Evolutionary conservation across 768 basidiomycete genomes (phyloP), one percentile per base, ranked within the genome.

Genomic region (Tephrocybe sp.): DNA sequence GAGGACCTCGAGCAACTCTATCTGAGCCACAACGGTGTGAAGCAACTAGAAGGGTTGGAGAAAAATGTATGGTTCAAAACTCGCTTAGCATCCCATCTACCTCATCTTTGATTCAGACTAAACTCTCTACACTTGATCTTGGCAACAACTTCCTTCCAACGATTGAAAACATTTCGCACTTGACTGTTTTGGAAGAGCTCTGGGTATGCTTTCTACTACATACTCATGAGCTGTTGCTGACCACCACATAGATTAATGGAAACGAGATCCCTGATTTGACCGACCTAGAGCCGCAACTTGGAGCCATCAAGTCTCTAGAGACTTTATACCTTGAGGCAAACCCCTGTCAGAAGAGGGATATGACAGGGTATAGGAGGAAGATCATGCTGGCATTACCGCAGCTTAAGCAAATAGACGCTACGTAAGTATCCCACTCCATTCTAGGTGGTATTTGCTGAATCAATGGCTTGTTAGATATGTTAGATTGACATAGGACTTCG

Each of bases 271-370:
- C 84, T 3, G 80, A 85, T 53, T 71, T 98, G 7, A 75, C 70
- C 7, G 75, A 80, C 2, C 72, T 98, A 5, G 87, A 89, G 32
- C 66, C 75, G 0, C 79, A 95, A 64, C 78, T 96, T 48, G 67
- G 70, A 51, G 71, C 77, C 11, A 73, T 91, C 25, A 43, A 69
- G 6, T 76, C 83, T 1, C 76, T 99, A 11, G 78, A 86, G 64
- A 99, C 97, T 1, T 76, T 99, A 6, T 99, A 99, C 65, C 81
- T 99, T 21, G 97, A 99, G 70, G 87, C 83, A 4, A 99, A 99
- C 63, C 97, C 97, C 2, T 89, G 93, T 57, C 94, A 99, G 65
- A 76, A 68, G 39, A 76, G 74, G 12, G 91, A 98, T 61, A 86
- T 81, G 67, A 73, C 79, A 2, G 80, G 76, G 18, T 99, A 98